A percentile compares a stretch with the other conserved stretches of the same genome.
These are phyloP conservation scores for Hypoxylon sp. DNA, from an alignment of 2,329 filamentous ascomycete species.

Conservation along the genomic window DNA sequence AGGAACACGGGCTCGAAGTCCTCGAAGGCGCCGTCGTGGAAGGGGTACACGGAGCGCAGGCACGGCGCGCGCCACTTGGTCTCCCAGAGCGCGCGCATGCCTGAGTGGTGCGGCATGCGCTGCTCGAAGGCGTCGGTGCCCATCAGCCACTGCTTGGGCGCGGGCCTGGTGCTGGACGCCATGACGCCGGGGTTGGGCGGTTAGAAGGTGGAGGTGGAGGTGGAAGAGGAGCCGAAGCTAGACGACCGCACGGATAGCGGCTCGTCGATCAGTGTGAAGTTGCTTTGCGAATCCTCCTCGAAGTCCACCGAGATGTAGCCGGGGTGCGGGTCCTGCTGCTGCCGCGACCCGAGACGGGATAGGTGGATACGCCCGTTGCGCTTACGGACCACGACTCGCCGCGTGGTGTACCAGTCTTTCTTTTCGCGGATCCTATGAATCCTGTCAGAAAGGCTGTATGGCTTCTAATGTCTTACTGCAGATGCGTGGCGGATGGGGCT, in stretches of 20 bases:
- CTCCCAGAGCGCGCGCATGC: slow-evolving; percentile 77
- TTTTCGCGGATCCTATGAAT: slow-evolving; percentile 48
- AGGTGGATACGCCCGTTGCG: slow-evolving; percentile 50
- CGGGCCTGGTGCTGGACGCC: slow-evolving; percentile 33
- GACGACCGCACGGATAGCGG: slow-evolving; percentile 31
- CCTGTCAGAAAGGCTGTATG: slow-evolving; percentile 18
- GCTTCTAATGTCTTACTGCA: neutral
- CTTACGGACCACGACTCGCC: slow-evolving; percentile 50
- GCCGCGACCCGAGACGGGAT: slow-evolving; percentile 47
- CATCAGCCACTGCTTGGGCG: slow-evolving; percentile 60
- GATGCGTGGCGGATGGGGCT: neutral
- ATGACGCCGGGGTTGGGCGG: slow-evolving; percentile 11
- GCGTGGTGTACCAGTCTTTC: slow-evolving; percentile 51
- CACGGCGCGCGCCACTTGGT: slow-evolving; percentile 81
- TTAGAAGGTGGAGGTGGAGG: slow-evolving; percentile 15
- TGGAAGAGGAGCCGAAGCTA: slow-evolving; percentile 33
- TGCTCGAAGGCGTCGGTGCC: slow-evolving; percentile 60
- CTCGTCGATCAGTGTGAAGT: slow-evolving; percentile 39
- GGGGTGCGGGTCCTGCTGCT: slow-evolving; percentile 18
- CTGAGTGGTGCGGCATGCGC: slow-evolving; percentile 70
- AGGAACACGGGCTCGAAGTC: slow-evolving; percentile 80
- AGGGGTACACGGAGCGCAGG: slow-evolving; percentile 76
- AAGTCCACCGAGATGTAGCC: slow-evolving; percentile 31
- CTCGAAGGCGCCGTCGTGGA: slow-evolving; percentile 77
- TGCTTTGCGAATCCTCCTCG: slow-evolving; percentile 32